Evolutionary conservation across 495 filamentous ascomycete genomes (phyloP).

Genomic region (Sabuloglossum arenarium): DNA sequence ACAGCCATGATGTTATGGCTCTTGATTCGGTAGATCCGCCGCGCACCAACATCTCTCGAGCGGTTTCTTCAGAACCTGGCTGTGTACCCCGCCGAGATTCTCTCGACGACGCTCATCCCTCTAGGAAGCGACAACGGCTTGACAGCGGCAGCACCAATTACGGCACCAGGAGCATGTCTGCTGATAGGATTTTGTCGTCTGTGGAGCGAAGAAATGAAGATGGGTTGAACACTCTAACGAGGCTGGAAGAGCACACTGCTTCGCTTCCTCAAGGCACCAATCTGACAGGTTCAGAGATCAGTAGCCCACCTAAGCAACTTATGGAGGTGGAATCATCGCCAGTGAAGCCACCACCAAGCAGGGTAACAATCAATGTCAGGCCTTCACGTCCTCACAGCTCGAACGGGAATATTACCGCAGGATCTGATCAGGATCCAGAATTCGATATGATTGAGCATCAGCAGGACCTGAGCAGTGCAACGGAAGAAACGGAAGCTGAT

Average conservation of each 20-base stretch:
- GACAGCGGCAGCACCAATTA: constrained; percentile 25
- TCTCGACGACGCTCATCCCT: constrained; percentile 35
- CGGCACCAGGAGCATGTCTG: constrained; percentile 10
- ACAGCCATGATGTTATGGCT: constrained; percentile 15
- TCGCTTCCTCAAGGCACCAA: constrained; percentile 2
- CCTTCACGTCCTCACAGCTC: constrained; percentile 20
- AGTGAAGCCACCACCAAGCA: constrained; percentile 22
- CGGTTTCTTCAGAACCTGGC: constrained; percentile 15
- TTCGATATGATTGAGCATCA: neutral
- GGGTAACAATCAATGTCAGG: constrained; percentile 34
- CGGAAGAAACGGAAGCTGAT: neutral
- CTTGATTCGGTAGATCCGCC: constrained; percentile 10
- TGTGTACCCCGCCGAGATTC: constrained; percentile 19
- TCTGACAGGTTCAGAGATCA: neutral
- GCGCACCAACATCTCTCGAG: constrained; percentile 8
- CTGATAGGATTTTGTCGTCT: neutral
- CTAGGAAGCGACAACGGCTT: constrained; percentile 41
- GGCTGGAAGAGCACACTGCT: neutral
- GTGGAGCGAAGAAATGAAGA: neutral
- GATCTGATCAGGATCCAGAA: constrained; percentile 1
- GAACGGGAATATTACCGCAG: neutral
- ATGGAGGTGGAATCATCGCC: neutral
- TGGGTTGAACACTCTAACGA: neutral
- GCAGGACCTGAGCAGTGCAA: neutral
- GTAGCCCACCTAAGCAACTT: neutral